Base-by-base conservation (phyloP, 2,329 filamentous ascomycete genomes). In the Clonostachys solani region DNA sequence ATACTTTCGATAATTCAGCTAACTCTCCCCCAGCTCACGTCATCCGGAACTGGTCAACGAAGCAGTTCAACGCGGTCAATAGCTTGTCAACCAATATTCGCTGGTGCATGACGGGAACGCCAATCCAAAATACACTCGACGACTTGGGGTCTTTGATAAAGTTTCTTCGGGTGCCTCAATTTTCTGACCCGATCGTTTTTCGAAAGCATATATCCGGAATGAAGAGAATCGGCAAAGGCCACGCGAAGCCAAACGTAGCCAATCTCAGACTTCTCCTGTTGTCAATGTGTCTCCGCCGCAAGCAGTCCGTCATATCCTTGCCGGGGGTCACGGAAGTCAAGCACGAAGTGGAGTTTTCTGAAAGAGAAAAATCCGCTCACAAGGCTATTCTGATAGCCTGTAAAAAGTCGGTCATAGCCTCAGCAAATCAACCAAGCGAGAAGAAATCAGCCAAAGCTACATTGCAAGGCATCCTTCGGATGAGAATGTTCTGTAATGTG, bases 51-150 rank as follows among this genome's bases (percentile, higher is more conserved):
- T 63, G 65, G 12, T 59, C 66, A 2, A 78, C 74, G 0, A 65
- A 61, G 0, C 63, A 75, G 7, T 67, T 74, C 46, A 65, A 64
- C 1, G 67, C 72, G 0, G 69, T 72, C 3, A 54, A 57, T 7
- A 60, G 65, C 1, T 60, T 82, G 1, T 49, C 55, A 2, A 68
- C 76, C 0, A 61, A 63, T 2, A 68, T 64, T 0, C 65, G 77
- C 5, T 81, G 77, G 77, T 78, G 74, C 47, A 56, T 80, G 0
- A 74, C 73, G 0, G 76, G 75, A 0, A 80, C 77, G 0, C 77
- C 77, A 0, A 72, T 81, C 8, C 77, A 81, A 49, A 81, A 81
- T 51, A 64, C 61, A 2, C 60, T 81, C 0, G 69, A 73, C 4
- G 78, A 81, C 16, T 63, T 81, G 2, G 50, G 48, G 5, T 53